Evolutionary conservation across 331 rosid genomes (phyloP), one percentile per base, ranked within the genome.

Genomic region (Rosa hybrid): DNA sequence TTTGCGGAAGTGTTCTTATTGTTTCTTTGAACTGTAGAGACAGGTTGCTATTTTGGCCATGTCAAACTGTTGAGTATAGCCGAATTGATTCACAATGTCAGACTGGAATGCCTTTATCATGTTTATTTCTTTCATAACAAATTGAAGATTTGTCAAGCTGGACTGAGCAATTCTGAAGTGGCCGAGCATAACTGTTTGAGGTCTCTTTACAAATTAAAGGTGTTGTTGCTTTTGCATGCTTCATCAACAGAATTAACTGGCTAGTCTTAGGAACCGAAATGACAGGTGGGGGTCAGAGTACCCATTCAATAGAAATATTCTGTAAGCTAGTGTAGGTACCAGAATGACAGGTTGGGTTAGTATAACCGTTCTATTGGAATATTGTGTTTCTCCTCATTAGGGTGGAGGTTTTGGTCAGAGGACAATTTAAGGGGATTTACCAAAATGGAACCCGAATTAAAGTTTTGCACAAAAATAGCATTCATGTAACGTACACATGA

Each of bases 41-140:
- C 5, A 6, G 46, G 11, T 75, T 41, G 13, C 17, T 57, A 41
- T 67, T 80, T 64, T 16, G 44, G 80, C 23, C 5, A 3, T 67
- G 70, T 51, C 8, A 54, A 18, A 34, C 54, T 51, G 76, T 54
- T 23, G 78, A 30, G 53, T 65, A 34, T 81, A 4, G 54, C 25
- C 25, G 49, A 20, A 42, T 25, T 48, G 53, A 11, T 57, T 2
- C 21, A 14, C 53, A 56, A 2, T 56, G n/a, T 57, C 41, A 30
- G 68, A 12, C 53, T 57, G 60, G 3, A 7, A n/a, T 75, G 30
- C 56, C 11, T 4, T 68, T 12, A 54, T 68, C 39, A 14, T 42
- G 51, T 57, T 12, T 23, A 0, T 51, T 23, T n/a, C 54, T 42
- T 18, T 54, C 23, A 10, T 49, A 5, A 59, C 20, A 4, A 56